Evolutionary conservation across 1,139 yeast genomes (phyloP), one percentile per base, ranked within the genome.

Genomic region (Hyphopichia burtonii): DNA sequence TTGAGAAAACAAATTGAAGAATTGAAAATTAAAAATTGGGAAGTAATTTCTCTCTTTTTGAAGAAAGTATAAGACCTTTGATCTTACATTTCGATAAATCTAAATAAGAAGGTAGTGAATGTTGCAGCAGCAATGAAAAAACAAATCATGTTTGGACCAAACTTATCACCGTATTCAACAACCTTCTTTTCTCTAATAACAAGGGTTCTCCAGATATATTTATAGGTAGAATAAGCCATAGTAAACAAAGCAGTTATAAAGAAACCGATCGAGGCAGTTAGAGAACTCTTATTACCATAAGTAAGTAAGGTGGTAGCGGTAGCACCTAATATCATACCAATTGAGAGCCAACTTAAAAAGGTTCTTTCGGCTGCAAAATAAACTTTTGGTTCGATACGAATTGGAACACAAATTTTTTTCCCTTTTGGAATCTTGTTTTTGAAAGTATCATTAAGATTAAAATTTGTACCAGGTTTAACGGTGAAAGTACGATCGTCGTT

Each of bases 121-220:
- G 91, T 82, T 4, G 96, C 83, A 3, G 82, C 67, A 8, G 87
- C 83, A 52, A 93, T 71, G 42, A 85, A 85, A 19, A 68, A 65
- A 69, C 97, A 91, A 43, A 93, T 81, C 62, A 82, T 74, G 48
- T 86, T 84, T 17, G 98, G 98, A 1, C 99, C 99, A 51, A 83
- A 63, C 56, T 76, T 81, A 65, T 93, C 99, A 52, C 88, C 96
- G 58, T 93, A 93, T 48, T 87, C 78, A 25, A 82, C 87, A 1
- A 94, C 89, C 48, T 81, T 80, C 70, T 89, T 88, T 50, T 80
- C 78, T 59, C 99, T 81, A 53, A 93, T 89, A 62, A 84, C 84
- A 41, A 82, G 63, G 8, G 90, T 93, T 65, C 99, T 80, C 82
- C 87, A 85, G 38, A 90, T 66, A 64, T 90, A 93, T 55, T 80